Evolutionary conservation across 495 filamentous ascomycete species (phyloP).

Genomic region (Penicillium steckii): DNA sequence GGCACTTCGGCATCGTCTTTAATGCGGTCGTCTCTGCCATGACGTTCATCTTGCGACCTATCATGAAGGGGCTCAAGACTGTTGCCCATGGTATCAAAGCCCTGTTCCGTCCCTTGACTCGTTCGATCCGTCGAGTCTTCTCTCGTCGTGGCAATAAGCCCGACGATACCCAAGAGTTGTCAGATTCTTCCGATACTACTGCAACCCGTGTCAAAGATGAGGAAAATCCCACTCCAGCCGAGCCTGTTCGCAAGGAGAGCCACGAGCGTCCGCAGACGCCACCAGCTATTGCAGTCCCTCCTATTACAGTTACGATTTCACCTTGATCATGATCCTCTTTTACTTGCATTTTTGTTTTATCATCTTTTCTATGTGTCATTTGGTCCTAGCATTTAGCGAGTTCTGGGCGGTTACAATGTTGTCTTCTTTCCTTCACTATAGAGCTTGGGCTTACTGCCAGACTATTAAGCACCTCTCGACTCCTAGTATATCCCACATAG

Average conservation of each 20-base stretch:
- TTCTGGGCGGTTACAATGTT: no score
- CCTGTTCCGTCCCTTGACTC: slow-evolving; percentile 23
- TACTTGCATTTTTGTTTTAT: neutral
- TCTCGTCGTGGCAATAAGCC: neutral
- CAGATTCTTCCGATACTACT: slow-evolving; percentile 1
- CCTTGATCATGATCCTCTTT: slow-evolving; percentile 6
- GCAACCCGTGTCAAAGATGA: slow-evolving; percentile 11
- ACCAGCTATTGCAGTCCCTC: slow-evolving; percentile 27
- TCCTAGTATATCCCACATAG: no score
- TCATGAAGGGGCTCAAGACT: slow-evolving; percentile 20
- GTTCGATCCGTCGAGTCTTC: slow-evolving; percentile 19
- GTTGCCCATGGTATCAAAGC: slow-evolving; percentile 17
- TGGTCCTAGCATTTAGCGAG: no score
- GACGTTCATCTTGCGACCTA: slow-evolving; percentile 28
- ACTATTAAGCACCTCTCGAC: no score
- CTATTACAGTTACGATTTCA: slow-evolving; percentile 39
- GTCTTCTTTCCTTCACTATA: no score
- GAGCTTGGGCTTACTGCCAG: no score
- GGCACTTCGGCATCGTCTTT: slow-evolving; percentile 48
- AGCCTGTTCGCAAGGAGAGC: slow-evolving; percentile 10
- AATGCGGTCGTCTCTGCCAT: slow-evolving; percentile 26
- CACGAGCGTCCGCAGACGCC: slow-evolving; percentile 22
- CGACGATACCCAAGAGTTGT: neutral
- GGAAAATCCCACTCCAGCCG: slow-evolving; percentile 5
- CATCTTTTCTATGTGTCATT: neutral